Evolutionary conservation across 2,329 filamentous ascomycete genomes (phyloP).

Genomic region (Aphanocladium album): DNA sequence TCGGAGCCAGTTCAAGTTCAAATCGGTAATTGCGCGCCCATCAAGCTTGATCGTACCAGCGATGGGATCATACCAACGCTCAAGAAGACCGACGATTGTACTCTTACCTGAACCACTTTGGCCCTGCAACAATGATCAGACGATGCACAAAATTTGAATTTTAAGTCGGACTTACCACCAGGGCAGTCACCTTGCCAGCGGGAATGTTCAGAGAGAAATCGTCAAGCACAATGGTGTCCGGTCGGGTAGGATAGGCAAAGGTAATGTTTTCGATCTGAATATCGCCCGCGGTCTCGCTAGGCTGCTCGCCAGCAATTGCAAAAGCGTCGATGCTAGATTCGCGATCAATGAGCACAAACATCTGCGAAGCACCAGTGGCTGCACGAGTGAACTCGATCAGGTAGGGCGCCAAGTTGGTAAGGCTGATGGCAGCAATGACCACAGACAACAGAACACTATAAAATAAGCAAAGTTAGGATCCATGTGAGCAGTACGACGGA

Average conservation of each 20-base stretch:
- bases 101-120: conserved; percentile 36
- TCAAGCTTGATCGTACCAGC: conserved; percentile 32
- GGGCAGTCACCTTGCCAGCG: conserved; percentile 39
- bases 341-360: conserved; percentile 35
- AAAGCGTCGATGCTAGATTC: conserved; percentile 33
- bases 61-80: conserved; percentile 34
- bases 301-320: conserved; percentile 25
- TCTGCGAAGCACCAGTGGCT: conserved; percentile 29
- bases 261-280: conserved; percentile 37
- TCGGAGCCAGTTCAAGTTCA: conserved; percentile 36
- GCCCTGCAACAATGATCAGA: conserved; percentile 20
- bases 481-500: neutral
- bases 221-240: conserved; percentile 36
- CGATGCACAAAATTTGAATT: neutral
- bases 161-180: conserved; percentile 35
- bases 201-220: conserved; percentile 38
- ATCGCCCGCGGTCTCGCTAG: conserved; percentile 24
- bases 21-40: conserved; percentile 26
- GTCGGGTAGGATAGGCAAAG: conserved; percentile 42
- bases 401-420: conserved; percentile 33
- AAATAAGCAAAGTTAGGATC: neutral
- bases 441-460: conserved; percentile 34
- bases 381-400: conserved; percentile 35
- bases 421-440: conserved; percentile 31
- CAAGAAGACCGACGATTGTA: conserved; percentile 34